Evolutionary conservation across 75 land plant species (phyloP).

Genomic region (Pinus taeda): DNA sequence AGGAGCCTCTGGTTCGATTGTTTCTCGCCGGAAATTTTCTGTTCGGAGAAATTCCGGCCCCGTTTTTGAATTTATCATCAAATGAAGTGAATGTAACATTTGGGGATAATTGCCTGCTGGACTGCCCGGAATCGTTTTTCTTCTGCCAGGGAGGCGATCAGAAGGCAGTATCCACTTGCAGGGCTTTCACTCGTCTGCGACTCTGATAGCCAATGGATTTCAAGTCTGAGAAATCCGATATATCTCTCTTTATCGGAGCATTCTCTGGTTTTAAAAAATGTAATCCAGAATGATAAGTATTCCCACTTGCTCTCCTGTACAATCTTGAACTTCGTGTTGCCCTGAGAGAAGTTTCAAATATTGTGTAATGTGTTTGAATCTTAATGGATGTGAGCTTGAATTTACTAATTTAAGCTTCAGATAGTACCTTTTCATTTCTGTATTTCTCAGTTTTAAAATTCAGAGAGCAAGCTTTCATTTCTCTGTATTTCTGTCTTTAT

Average conservation of each 20-base stretch:
- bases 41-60: conserved; percentile 59
- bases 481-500: too few relatives aligned
- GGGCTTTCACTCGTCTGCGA: conserved; percentile 20
- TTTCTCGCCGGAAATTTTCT: conserved; percentile 69
- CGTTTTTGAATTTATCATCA: conserved; percentile 29
- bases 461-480: too few relatives aligned
- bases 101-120: conserved; percentile 53
- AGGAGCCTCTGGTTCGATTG: conserved; percentile 45
- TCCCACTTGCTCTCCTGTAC: too few relatives aligned
- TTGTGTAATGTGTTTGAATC: too few relatives aligned
- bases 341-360: too few relatives aligned
- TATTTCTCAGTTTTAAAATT: too few relatives aligned
- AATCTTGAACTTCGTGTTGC: not conserved
- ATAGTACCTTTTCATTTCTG: too few relatives aligned
- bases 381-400: too few relatives aligned
- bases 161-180: conserved; percentile 42
- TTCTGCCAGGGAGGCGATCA: conserved; percentile 60
- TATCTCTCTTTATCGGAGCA: not conserved
- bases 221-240: too few relatives aligned
- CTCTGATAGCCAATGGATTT: too few relatives aligned
- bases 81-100: conserved; percentile 37
- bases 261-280: not conserved
- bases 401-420: too few relatives aligned
- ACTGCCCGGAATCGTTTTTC: conserved; percentile 52
- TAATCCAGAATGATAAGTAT: too few relatives aligned